Percentiles rank a stretch among this genome's conserved stretches.
Conservation (phyloP, 257 asterid species). For the Gentiana straminea region DNA sequence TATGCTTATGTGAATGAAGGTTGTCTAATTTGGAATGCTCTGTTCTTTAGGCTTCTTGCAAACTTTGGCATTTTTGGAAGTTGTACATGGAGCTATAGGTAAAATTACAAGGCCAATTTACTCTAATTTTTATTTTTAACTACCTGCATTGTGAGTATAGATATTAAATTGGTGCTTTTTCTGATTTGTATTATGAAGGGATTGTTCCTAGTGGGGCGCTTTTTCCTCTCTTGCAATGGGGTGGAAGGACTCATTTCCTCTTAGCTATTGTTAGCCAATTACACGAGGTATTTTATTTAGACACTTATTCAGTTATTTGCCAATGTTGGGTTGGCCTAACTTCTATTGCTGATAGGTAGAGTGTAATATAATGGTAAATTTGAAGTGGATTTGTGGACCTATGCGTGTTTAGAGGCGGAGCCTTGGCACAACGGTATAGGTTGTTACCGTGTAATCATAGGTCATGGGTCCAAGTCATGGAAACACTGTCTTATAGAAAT, state of each 20-base stretch:
- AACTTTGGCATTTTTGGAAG: conserved; percentile 81
- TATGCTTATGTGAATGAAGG: background rate
- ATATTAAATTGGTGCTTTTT: background rate
- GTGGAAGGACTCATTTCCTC: conserved; percentile 86
- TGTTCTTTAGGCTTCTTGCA: conserved; percentile 59
- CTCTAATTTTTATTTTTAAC: conserved; percentile 4
- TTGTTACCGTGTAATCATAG: no score
- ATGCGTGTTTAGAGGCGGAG: background rate
- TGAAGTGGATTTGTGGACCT: conserved; percentile 2
- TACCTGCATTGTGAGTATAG: background rate
- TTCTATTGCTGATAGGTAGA: background rate
- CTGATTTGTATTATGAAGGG: conserved; percentile 29
- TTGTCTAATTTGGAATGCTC: conserved; percentile 10
- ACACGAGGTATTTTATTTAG: conserved; percentile 34
- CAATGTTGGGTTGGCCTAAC: background rate
- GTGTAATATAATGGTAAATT: background rate
- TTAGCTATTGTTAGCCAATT: conserved; percentile 56
- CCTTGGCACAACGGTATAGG: no score
- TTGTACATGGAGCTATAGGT: conserved; percentile 88
- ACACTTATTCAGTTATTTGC: background rate
- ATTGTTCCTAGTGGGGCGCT: conserved; percentile 81
- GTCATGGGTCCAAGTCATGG: no score
- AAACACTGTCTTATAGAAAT: no score
- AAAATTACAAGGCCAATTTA: background rate
- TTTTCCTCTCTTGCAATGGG: conserved; percentile 96